phyloP scores from a whole-genome alignment of 345 rosid species.

The Theobroma cacao region DNA sequence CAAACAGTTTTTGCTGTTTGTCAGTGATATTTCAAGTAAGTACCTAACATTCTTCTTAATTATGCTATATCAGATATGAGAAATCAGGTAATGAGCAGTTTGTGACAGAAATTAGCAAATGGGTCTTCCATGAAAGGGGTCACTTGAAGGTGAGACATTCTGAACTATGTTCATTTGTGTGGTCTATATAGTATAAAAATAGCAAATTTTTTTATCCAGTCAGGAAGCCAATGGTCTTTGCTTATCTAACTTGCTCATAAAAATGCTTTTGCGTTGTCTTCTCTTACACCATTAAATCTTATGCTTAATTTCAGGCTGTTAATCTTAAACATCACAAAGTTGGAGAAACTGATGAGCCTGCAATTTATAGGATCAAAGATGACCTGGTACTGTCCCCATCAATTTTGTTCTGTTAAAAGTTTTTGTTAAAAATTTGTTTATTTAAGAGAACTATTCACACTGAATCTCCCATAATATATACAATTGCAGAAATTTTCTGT shows the following conservation, averaged over 20 bases:
- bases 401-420: background rate
- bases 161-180: background rate
- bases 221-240: background rate
- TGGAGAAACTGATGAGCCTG: constrained; percentile 61
- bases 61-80: constrained; percentile 37
- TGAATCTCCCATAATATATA: background rate
- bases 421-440: background rate
- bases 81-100: constrained; percentile 70
- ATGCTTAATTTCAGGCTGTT: constrained; percentile 41
- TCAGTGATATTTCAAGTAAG: background rate
- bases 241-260: background rate
- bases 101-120: constrained; percentile 68
- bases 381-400: constrained; percentile 42
- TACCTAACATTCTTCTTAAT: constrained; percentile 17
- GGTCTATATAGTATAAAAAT: background rate
- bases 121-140: constrained; percentile 79
- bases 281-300: background rate
- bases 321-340: constrained; percentile 49
- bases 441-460: background rate
- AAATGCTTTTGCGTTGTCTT: background rate
- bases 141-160: constrained; percentile 52
- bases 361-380: constrained; percentile 65
- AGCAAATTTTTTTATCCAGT: background rate
- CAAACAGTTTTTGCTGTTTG: background rate
- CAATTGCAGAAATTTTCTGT: constrained; percentile 50